These are phyloP conservation scores for Lumnitzera littorea DNA, from an alignment of 345 rosid genomes.

Conservation along the genomic window DNA sequence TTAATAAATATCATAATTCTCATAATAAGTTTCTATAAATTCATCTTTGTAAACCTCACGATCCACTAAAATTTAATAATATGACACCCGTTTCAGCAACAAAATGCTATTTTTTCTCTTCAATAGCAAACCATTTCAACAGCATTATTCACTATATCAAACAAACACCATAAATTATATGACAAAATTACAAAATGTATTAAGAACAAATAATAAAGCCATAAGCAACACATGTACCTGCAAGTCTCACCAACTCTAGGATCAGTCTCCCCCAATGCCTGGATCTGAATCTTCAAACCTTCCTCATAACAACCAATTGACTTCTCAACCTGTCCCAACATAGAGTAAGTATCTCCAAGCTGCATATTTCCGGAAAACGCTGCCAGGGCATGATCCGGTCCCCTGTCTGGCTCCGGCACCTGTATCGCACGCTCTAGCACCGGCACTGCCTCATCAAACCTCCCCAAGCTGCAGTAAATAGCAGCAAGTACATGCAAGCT, in stretches of 20 bases:
- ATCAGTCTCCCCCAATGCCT: conserved; percentile 87
- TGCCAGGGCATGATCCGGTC: conserved; percentile 88
- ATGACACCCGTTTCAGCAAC: too few species aligned
- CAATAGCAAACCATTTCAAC: background rate
- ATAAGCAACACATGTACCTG: conserved; percentile 43
- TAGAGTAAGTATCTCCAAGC: conserved; percentile 87
- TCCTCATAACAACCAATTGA: conserved; percentile 78
- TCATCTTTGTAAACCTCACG: too few species aligned
- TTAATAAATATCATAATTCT: too few species aligned
- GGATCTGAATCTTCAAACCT: conserved; percentile 95
- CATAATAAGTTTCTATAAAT: too few species aligned
- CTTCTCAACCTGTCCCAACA: conserved; percentile 92
- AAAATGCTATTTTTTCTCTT: too few species aligned
- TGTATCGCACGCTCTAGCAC: conserved; percentile 72
- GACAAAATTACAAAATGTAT: background rate
- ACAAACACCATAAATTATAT: background rate
- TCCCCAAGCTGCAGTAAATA: conserved; percentile 84
- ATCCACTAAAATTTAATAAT: too few species aligned
- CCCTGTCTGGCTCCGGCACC: conserved; percentile 66
- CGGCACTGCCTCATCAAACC: conserved; percentile 91
- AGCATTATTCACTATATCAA: background rate
- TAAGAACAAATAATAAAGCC: background rate
- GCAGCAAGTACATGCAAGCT: conserved; percentile 95
- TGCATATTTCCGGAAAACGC: conserved; percentile 96
- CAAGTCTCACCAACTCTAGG: conserved; percentile 98